Percentiles rank a stretch among this genome's conserved stretches.
phyloP scores from a whole-genome alignment of 202 grass and related monocot species.

The Cymbopogon flexuosus region DNA sequence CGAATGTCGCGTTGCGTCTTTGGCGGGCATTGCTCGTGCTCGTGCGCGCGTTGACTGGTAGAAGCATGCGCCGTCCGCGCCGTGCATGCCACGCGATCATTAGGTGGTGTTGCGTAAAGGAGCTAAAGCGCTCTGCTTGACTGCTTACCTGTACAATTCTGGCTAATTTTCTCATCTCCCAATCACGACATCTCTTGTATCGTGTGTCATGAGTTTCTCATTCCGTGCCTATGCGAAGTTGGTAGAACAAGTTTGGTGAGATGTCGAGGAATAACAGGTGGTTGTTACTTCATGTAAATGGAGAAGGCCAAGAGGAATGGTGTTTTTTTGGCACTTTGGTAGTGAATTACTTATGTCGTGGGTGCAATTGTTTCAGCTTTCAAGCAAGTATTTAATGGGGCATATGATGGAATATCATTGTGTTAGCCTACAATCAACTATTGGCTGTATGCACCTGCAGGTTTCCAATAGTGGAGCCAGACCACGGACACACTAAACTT shows the following conservation, averaged over 20 bases:
- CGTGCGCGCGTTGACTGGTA: slow-evolving; percentile 1
- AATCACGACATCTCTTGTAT: not conserved
- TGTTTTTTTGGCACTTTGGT: slow-evolving; percentile 12
- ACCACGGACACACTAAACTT: slow-evolving; percentile 88
- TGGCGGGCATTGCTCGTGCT: not conserved
- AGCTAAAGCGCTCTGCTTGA: not conserved
- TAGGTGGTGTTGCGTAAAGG: not conserved
- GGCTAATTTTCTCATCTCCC: not conserved
- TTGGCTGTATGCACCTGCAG: slow-evolving; percentile 27
- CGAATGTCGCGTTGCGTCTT: slow-evolving; percentile 18
- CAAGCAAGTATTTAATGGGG: not conserved
- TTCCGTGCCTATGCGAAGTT: not conserved
- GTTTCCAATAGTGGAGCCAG: slow-evolving; percentile 97
- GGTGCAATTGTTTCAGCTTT: not conserved
- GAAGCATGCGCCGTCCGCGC: not conserved
- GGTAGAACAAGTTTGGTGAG: slow-evolving; percentile 25
- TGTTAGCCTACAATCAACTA: not conserved
- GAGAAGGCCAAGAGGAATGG: not conserved
- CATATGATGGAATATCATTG: not conserved
- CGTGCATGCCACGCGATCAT: not conserved
- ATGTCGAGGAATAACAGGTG: slow-evolving; percentile 17
- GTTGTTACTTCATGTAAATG: slow-evolving; percentile 2
- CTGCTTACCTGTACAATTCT: not conserved
- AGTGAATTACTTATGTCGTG: not conserved
- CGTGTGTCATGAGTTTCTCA: not conserved